Evolutionary conservation across 257 asterid species (phyloP), one percentile per base, ranked within the genome.

Genomic region (Ballota nigra): DNA sequence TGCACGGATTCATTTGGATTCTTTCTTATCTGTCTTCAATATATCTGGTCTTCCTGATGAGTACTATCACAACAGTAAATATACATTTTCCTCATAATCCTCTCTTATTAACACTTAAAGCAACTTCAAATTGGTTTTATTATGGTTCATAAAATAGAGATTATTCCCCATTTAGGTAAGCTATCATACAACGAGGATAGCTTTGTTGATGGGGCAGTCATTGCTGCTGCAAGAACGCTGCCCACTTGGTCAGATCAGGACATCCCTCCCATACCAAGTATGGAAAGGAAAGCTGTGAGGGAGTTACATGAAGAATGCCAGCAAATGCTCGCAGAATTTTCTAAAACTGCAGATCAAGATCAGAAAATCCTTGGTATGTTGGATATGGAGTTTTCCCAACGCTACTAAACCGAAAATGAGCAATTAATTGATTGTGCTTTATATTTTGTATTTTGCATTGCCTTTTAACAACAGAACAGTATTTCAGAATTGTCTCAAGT

Each of bases 231-330:
- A 63, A 86, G 96, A 86, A 89, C 98, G 57, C 55, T 92, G 70
- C 98, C 99, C 24, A 89, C 96, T 70, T 91, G 98, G 99, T 86
- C 98, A 40, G 92, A 95, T 31, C 84, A 89, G 53, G 98, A 95
- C 80, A 75, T 89, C 79, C 99, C 98, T 79, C 96, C 88, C 19
- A 11, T 89, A 70, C 99, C 98, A 66, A 91, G 99, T 73, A 16
- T 69, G 56, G 99, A 95, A 79, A 83, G 97, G 83, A 87, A 83
- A 73, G 99, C 96, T 55, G 97, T 84, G 75, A 92, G 88, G 80
- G 96, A 88, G 77, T 86, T 95, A 62, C 95, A 86, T 75, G 97
- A 89, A 71, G 98, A 95, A 86, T 95, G 98, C 89, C 93, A 83
- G 8, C 84, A 81, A 62, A 89, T 85, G 96, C 96, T 92, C 61